Conservation (phyloP, 129 eudicot species). For the Logfia minima region DNA sequence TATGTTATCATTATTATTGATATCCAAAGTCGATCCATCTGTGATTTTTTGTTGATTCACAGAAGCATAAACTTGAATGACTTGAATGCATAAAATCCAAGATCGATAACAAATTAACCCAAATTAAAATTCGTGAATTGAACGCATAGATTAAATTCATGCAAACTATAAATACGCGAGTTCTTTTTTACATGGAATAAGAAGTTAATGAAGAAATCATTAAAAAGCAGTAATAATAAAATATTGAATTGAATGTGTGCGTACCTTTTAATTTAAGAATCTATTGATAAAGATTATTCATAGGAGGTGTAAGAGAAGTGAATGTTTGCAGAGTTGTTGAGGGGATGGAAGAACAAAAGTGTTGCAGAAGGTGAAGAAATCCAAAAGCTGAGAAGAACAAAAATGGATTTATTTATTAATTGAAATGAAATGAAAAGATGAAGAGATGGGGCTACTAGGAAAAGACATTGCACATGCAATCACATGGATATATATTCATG, state of each 20-base stretch:
- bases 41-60: neutral
- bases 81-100: neutral
- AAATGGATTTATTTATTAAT: conserved; percentile 39
- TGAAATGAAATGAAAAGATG: conserved; percentile 19
- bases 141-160: neutral
- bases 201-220: conserved; percentile 6
- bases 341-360: conserved; percentile 37
- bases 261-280: conserved; percentile 18
- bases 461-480: conserved; percentile 73
- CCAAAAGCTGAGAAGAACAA: conserved; percentile 22
- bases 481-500: conserved; percentile 58
- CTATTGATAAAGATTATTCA: conserved; percentile 3
- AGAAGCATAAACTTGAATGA: neutral
- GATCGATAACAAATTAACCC: too few species aligned
- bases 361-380: conserved; percentile 21
- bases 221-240: neutral
- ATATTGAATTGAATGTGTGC: conserved; percentile 6
- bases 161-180: neutral
- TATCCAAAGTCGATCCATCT: neutral
- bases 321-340: conserved; percentile 21
- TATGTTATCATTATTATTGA: neutral
- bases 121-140: neutral
- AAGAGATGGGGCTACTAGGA: conserved; percentile 48
- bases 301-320: conserved; percentile 8
- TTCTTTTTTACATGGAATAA: neutral